These are phyloP conservation scores for Areca catechu DNA, from an alignment of 176 grass and related monocot genomes.

Conservation along the genomic window DNA sequence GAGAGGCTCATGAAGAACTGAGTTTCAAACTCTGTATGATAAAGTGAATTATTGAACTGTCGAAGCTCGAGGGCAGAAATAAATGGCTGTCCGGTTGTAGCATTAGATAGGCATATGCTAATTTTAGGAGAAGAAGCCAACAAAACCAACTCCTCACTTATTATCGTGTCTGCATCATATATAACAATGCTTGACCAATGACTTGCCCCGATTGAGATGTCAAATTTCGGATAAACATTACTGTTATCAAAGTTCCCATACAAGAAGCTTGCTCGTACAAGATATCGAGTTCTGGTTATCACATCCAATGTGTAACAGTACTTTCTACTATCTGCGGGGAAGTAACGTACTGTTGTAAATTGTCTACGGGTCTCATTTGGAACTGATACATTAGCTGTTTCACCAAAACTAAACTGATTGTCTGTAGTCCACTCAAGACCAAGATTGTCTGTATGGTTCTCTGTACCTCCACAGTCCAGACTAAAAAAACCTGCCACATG, in stretches of 20 bases:
- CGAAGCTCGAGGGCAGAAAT: conserved; percentile 72
- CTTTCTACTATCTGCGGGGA: conserved; percentile 43
- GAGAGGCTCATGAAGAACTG: conserved; percentile 42
- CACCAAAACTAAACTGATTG: conserved; percentile 22
- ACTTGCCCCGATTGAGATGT: conserved; percentile 52
- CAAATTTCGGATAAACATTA: conserved; percentile 74
- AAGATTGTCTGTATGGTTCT: conserved; percentile 46
- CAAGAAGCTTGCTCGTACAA: conserved; percentile 53
- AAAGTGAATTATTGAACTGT: conserved; percentile 61
- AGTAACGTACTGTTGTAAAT: conserved; percentile 43
- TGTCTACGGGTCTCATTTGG: conserved; percentile 32
- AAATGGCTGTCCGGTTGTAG: conserved; percentile 53
- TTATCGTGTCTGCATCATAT: conserved; percentile 37
- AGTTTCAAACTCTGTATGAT: conserved; percentile 57
- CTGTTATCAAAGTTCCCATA: conserved; percentile 69
- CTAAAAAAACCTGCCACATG: conserved; percentile 46
- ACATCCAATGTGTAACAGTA: conserved; percentile 62
- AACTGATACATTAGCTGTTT: conserved; percentile 25
- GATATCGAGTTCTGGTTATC: conserved; percentile 39
- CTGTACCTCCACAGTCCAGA: conserved; percentile 52
- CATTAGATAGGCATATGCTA: conserved; percentile 54
- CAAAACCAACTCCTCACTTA: conserved; percentile 41
- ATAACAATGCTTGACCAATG: conserved; percentile 67
- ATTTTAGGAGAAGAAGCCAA: conserved; percentile 27
- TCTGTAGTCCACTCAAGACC: conserved; percentile 57